Conservation (phyloP, 257 asterid genomes). For the Echium plantagineum region DNA sequence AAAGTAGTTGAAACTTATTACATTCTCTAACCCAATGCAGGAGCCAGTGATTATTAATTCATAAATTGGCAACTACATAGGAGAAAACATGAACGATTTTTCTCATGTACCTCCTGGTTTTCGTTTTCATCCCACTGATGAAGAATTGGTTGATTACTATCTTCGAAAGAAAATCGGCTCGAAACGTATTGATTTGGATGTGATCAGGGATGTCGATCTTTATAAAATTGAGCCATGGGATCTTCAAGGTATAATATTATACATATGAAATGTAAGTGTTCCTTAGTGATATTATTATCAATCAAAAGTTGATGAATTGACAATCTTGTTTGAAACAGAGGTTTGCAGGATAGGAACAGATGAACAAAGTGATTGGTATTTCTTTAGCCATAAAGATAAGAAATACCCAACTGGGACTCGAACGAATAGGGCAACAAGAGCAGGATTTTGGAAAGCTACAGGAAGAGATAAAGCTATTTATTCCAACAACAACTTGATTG, state of each 20-base stretch:
- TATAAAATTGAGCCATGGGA: slow-evolving; percentile 80
- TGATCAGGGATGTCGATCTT: slow-evolving; percentile 63
- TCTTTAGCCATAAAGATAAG: slow-evolving; percentile 72
- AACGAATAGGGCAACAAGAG: slow-evolving; percentile 69
- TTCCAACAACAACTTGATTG: slow-evolving; percentile 29
- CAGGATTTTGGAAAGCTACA: slow-evolving; percentile 84
- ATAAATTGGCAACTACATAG: slow-evolving; percentile 4
- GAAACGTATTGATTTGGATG: slow-evolving; percentile 47
- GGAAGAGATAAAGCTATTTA: slow-evolving; percentile 71
- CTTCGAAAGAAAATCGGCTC: slow-evolving; percentile 51
- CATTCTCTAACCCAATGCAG: slow-evolving; percentile 11
- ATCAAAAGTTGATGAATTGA: neutral
- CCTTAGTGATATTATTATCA: no score
- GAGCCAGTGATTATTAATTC: neutral
- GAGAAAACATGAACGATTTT: slow-evolving; percentile 32
- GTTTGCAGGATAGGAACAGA: slow-evolving; percentile 52
- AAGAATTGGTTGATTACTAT: slow-evolving; percentile 53
- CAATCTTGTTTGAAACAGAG: slow-evolving; percentile 15
- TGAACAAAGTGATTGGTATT: slow-evolving; percentile 59
- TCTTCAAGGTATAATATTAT: slow-evolving; percentile 64
- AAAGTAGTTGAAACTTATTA: no score
- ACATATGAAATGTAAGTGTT: no score
- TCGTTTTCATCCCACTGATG: slow-evolving; percentile 75
- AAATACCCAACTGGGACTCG: slow-evolving; percentile 72
- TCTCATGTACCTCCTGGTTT: slow-evolving; percentile 73